These are phyloP conservation scores for Colletotrichum ledebouriae DNA, from an alignment of 2,329 filamentous ascomycete genomes.

Conservation along the genomic window DNA sequence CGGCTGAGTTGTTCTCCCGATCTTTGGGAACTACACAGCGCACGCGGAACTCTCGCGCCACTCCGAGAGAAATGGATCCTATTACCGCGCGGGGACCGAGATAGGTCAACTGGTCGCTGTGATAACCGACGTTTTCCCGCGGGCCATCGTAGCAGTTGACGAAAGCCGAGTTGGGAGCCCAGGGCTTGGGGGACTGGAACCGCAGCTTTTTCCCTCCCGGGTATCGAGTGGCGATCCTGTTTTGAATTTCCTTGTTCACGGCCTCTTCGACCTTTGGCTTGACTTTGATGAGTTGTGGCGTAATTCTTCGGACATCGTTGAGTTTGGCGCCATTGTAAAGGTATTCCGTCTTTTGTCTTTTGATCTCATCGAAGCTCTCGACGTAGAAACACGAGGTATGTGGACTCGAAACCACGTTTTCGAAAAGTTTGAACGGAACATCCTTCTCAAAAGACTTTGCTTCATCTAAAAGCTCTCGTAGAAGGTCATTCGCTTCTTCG, in stretches of 20 bases:
- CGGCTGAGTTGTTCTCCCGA: constrained; percentile 53
- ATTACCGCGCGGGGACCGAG: constrained; percentile 90
- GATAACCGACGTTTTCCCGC: constrained; percentile 88
- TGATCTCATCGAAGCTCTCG: constrained; percentile 77
- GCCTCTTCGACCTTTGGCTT: constrained; percentile 77
- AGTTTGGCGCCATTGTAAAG: constrained; percentile 85
- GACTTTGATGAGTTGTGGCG: constrained; percentile 79
- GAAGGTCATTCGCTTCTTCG: constrained; percentile 78
- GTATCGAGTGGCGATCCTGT: constrained; percentile 77
- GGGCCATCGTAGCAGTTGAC: constrained; percentile 94
- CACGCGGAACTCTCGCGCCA: constrained; percentile 93
- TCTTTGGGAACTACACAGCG: constrained; percentile 78
- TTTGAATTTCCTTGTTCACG: constrained; percentile 83
- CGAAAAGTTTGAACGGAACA: constrained; percentile 87
- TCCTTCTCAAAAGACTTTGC: constrained; percentile 74
- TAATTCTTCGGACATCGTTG: constrained; percentile 81
- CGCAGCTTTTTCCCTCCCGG: constrained; percentile 79
- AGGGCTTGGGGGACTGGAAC: constrained; percentile 79
- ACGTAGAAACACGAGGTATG: constrained; percentile 90
- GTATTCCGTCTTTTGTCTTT: constrained; percentile 82
- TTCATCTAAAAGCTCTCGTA: constrained; percentile 82
- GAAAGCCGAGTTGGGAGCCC: constrained; percentile 91
- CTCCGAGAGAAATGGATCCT: constrained; percentile 89
- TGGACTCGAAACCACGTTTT: constrained; percentile 85
- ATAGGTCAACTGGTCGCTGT: constrained; percentile 93